Evolutionary conservation across 2,329 filamentous ascomycete genomes (phyloP).

Genomic region (Beauveria caledonica): DNA sequence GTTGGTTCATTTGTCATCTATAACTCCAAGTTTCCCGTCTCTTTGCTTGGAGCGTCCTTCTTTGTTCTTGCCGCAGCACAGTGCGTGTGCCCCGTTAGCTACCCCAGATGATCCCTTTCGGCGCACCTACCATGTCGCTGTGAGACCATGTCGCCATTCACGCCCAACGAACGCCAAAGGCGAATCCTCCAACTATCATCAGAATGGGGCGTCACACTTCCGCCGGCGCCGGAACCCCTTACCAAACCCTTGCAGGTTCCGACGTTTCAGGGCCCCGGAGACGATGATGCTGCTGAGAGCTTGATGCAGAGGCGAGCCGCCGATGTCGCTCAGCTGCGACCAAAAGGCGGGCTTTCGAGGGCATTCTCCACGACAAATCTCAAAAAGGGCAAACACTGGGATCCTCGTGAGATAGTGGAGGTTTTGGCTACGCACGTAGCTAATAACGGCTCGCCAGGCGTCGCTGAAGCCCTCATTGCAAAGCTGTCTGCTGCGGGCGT

Average conservation of each 20-base stretch:
- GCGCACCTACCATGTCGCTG: neutral
- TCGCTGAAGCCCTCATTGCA: constrained; percentile 47
- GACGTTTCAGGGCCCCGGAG: constrained; percentile 37
- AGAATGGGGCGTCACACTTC: constrained; percentile 40
- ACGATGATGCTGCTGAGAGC: constrained; percentile 46
- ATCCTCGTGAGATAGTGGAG: constrained; percentile 44
- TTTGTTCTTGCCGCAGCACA: neutral
- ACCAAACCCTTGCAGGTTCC: constrained; percentile 33
- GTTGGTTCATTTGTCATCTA: neutral
- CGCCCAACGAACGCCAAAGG: constrained; percentile 31
- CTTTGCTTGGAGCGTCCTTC: neutral
- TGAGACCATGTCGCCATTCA: constrained; percentile 7
- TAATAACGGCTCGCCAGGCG: constrained; percentile 41
- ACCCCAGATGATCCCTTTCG: neutral
- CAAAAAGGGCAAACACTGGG: constrained; percentile 42
- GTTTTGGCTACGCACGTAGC: constrained; percentile 41
- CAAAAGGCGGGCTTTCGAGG: constrained; percentile 31
- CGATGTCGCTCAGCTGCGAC: constrained; percentile 27
- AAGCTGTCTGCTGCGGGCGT: constrained; percentile 42
- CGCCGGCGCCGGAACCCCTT: constrained; percentile 31
- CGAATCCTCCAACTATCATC: constrained; percentile 43
- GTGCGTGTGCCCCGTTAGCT: neutral
- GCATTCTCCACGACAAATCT: constrained; percentile 30
- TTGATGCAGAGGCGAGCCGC: constrained; percentile 39
- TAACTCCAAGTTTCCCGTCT: neutral